phyloP scores from a whole-genome alignment of 202 grass and related monocot species.

The Zoysia matrella region DNA sequence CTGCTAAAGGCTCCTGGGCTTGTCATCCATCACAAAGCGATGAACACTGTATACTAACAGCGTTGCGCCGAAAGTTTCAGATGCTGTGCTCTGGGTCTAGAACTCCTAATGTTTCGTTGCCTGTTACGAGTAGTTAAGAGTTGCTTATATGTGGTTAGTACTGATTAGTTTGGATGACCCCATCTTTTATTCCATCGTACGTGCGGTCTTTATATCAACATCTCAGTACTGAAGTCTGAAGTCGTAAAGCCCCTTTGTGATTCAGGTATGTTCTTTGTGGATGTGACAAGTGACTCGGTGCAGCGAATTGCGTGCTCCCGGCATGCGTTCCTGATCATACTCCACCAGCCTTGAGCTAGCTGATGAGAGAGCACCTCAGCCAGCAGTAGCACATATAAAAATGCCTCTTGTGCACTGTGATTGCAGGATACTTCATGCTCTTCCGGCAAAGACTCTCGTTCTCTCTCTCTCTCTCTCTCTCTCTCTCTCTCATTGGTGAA shows the following conservation, averaged over 20 bases:
- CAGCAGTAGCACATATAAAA: not conserved
- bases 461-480: not conserved
- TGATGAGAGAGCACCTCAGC: not conserved
- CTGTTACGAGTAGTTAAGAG: not conserved
- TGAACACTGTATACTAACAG: not conserved
- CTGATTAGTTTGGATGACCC: slow-evolving; percentile 44
- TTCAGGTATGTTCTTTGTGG: slow-evolving; percentile 30
- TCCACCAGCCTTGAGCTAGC: slow-evolving; percentile 20
- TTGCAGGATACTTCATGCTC: not conserved
- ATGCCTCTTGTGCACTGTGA: not conserved
- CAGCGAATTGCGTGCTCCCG: not conserved
- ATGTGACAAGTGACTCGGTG: slow-evolving; percentile 47
- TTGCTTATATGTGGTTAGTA: not conserved
- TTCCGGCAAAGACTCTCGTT: not conserved
- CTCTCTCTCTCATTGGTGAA: not conserved
- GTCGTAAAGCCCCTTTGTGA: slow-evolving; percentile 45
- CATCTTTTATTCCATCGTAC: slow-evolving; percentile 14
- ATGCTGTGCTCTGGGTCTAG: not conserved
- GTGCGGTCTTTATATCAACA: slow-evolving; percentile 37
- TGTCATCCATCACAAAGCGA: not conserved
- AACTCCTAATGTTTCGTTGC: not conserved
- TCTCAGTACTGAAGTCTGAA: not conserved
- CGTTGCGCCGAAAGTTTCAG: not conserved
- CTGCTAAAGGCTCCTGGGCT: not conserved
- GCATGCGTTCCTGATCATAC: slow-evolving; percentile 32